Evolutionary conservation across 2,329 filamentous ascomycete genomes (phyloP), one percentile per base, ranked within the genome.

Genomic region (Talaromyces sp.): DNA sequence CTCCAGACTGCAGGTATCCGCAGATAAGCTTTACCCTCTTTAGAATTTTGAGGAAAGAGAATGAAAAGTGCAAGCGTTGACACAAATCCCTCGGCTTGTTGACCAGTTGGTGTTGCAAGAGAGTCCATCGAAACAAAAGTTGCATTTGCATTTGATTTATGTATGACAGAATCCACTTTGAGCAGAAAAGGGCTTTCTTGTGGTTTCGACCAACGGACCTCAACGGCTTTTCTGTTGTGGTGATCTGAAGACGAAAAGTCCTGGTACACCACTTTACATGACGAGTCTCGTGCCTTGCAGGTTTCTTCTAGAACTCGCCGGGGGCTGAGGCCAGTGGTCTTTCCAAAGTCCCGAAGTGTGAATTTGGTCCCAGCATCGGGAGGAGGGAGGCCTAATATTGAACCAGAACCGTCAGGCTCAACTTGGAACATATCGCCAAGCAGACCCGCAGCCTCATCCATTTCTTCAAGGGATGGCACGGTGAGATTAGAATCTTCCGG

Each of bases 31-130:
- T 95, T 97, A 58, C 95, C 91, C 65, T 97, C 93, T 63, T 90
- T 94, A 0, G 84, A 74, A 14, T 86, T 89, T n/a, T 83, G 82
- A 1, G 86, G 85, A 59, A 91, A 96, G 0, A 96, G 80, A 36
- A 89, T 81, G 69, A 96, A 97, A 1, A 99, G 75, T 1, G 89
- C 90, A 11, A 85, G 80, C 0, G 91, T 96, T 5, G 91, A 89
- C 37, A 94, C 82, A 62, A 87, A 97, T 1, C 87, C 87, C 70
- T 97, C 92, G 5, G 94, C 95, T 68, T 99, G 92, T 58, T 86
- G 85, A 11, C 80, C 62, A 48, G 91, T 88, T 0, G 91, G 85
- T 0, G 91, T 88, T 10, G 91, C 88, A 39, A 95, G 73, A 0
- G 81, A 80, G 3, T 76, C 79, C 88, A 97, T 96, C 37, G 86